A percentile compares a stretch with the other conserved stretches of the same genome.
Evolutionary conservation across 1,284 basidiomycete species (phyloP).

Genomic region (Neolentinus lepideus): DNA sequence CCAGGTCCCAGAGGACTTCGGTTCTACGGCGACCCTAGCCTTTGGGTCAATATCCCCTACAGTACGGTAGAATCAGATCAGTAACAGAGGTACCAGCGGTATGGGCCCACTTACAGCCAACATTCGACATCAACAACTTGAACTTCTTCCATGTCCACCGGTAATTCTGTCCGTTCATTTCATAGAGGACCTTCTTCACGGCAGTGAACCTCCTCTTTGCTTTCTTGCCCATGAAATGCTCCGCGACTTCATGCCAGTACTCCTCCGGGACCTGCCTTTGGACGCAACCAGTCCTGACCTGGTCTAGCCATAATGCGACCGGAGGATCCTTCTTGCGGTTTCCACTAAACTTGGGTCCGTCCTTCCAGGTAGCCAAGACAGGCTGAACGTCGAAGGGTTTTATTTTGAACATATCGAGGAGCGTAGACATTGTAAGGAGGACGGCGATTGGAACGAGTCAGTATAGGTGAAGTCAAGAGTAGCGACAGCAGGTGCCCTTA

Average conservation of each 20-base stretch:
- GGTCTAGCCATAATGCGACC: slow-evolving; percentile 61
- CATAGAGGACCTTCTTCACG: slow-evolving; percentile 60
- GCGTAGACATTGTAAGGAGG: slow-evolving; percentile 30
- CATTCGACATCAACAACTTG: slow-evolving; percentile 65
- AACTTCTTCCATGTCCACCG: slow-evolving; percentile 77
- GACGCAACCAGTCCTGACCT: slow-evolving; percentile 59
- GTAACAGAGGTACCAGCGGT: neutral
- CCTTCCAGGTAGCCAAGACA: slow-evolving; percentile 51
- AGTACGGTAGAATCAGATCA: neutral
- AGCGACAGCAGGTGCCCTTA: too few species aligned
- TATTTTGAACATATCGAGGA: slow-evolving; percentile 61
- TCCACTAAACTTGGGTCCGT: slow-evolving; percentile 59
- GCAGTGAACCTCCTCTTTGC: slow-evolving; percentile 58
- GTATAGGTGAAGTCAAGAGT: too few species aligned
- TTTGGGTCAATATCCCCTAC: slow-evolving; percentile 54
- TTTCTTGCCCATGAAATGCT: slow-evolving; percentile 60
- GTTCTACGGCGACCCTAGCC: slow-evolving; percentile 51
- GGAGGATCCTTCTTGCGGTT: slow-evolving; percentile 59
- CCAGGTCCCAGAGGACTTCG: slow-evolving; percentile 48
- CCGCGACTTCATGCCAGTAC: slow-evolving; percentile 72
- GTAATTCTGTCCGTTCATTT: slow-evolving; percentile 68
- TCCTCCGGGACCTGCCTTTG: slow-evolving; percentile 65
- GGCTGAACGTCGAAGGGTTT: slow-evolving; percentile 67
- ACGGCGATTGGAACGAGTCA: neutral
- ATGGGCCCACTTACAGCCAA: slow-evolving; percentile 56